Conservation (phyloP, 106 monocot genomes). For the Phalaenopsis aphrodite region DNA sequence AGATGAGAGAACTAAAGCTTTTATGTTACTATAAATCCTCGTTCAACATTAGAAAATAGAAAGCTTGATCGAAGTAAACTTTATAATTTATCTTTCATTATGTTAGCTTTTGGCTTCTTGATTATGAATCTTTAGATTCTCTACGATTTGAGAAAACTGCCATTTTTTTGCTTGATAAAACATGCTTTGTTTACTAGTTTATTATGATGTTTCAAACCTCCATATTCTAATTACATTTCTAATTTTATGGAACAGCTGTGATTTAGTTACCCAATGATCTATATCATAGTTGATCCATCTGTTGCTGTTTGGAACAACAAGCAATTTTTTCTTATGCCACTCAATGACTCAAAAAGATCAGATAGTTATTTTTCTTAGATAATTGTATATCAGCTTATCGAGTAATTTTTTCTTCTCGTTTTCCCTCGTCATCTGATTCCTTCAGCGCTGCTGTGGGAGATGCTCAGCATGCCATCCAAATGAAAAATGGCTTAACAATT, state of each 20-base stretch:
- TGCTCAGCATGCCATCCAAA: constrained; percentile 69
- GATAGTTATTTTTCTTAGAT: not conserved
- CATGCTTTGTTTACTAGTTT: not conserved
- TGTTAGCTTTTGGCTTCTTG: not conserved
- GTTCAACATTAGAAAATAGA: too few relatives aligned
- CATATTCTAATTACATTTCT: not conserved
- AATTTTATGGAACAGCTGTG: not conserved
- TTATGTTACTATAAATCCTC: not conserved
- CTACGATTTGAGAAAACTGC: not conserved
- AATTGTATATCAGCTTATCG: not conserved
- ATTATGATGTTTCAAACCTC: not conserved
- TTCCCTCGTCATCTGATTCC: not conserved
- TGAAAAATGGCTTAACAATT: constrained; percentile 62
- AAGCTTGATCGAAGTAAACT: not conserved
- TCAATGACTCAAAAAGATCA: not conserved
- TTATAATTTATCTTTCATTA: not conserved
- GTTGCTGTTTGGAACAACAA: not conserved
- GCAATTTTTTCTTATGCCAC: not conserved
- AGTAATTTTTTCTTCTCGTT: not conserved
- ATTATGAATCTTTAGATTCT: not conserved
- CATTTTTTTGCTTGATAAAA: not conserved
- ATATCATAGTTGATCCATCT: not conserved
- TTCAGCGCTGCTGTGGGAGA: constrained; percentile 72
- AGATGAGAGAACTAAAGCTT: not conserved
- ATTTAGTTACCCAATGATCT: not conserved